Percentiles rank a stretch among this genome's conserved stretches.
These are phyloP conservation scores for Aspergillus cejpii DNA, from an alignment of 2,329 filamentous ascomycete species.

Conservation along the genomic window DNA sequence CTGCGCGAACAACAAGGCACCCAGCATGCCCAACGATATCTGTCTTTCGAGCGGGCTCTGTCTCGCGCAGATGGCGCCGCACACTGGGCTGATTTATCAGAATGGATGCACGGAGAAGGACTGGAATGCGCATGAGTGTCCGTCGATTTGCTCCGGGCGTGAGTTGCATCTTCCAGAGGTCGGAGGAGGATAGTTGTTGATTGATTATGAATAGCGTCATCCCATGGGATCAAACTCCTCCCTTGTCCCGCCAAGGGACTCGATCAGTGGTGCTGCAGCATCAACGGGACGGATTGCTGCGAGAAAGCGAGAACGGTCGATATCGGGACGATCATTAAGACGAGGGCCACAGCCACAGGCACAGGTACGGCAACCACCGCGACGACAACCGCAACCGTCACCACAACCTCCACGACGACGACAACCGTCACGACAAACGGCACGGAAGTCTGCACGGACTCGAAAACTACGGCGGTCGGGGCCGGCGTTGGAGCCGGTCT, in stretches of 20 bases:
- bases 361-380: not conserved
- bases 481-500: constrained; percentile 1
- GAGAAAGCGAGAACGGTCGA: not conserved
- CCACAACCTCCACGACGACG: not conserved
- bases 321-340: constrained; percentile 2
- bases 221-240: not conserved
- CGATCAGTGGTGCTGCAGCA: constrained; percentile 6
- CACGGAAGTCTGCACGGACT: not conserved
- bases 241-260: not conserved
- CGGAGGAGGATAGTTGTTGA: not conserved
- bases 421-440: not conserved
- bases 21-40: not conserved
- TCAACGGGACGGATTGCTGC: constrained; percentile 5
- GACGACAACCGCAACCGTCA: not conserved
- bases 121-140: not conserved
- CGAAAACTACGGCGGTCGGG: not conserved
- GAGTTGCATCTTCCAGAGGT: not conserved
- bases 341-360: not conserved
- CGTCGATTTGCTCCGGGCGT: not conserved
- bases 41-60: not conserved
- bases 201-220: not conserved
- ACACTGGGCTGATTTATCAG: not conserved
- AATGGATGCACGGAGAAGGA: not conserved
- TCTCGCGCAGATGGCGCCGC: not conserved
- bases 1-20: not conserved